Base-by-base conservation (phyloP, 371 early-diverging fungal species). In the Apophysomyces variabilis region DNA sequence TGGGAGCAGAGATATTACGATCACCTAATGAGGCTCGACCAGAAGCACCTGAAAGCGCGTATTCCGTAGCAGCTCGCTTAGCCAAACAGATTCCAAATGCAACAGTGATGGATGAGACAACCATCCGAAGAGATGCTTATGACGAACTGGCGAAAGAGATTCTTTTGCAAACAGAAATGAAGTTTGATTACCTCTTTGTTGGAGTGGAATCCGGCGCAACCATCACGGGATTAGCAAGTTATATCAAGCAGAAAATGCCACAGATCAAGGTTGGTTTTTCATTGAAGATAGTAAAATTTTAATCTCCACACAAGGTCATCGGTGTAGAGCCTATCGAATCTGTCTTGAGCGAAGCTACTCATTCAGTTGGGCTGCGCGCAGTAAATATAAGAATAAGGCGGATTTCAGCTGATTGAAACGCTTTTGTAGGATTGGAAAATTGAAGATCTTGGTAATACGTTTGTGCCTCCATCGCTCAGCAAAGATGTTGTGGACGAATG, bases 1-100 rank as follows among this genome's bases (percentile, higher is more conserved):
- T 92, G 0, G 92, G 92, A 7, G 89, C 86, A 0, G 93, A 93
- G 64, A 91, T 94, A 62, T 77, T 93, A 36, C 87, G 93, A 36
- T 85, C 93, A 5, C 89, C 89, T 6, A 90, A 87, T 54, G 90
- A 90, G 58, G 93, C 87, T 12, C 82, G 85, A 38, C 89, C 85
- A 1, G 90, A 87, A 18, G 86, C 92, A 18, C 86, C 92, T 43
- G 93, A 94, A 72, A 89, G 88, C 58, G 82, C 87, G 7, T 82
- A 80, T 50, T 81, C 86, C 46, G 83, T 92, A 7, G 93, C 93
- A n/a, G 66, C 81, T 38, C 78, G 82, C 56, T 75, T 93, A 36
- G 85, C 86, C 2, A 72, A 76, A 12, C 86, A 90, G 47, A 70
- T 83, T 8, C 68, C 72, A 0, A 75, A 89, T 54, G 80, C 90